Evolutionary conservation across 2,329 filamentous ascomycete species (phyloP).

Genomic region (Penicillium digitatum): DNA sequence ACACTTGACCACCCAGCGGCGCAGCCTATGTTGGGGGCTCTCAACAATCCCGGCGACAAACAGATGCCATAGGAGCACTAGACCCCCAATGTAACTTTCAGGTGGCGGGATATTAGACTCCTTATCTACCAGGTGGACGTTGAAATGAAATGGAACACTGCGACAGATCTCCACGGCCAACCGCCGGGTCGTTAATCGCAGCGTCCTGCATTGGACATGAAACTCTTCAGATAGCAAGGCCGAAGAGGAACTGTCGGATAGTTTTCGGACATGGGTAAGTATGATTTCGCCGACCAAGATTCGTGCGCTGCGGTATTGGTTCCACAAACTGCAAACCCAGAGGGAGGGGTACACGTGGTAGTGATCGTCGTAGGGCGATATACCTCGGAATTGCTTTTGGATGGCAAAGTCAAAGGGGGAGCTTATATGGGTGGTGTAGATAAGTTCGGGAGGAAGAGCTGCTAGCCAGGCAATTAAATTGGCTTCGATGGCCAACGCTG

Average conservation of each 20-base stretch:
- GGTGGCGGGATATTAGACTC: slow-evolving; percentile 18
- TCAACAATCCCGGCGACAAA: slow-evolving; percentile 36
- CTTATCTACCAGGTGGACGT: slow-evolving; percentile 17
- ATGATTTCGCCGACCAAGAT: slow-evolving; percentile 53
- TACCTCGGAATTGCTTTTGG: slow-evolving; percentile 22
- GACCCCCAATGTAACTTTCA: slow-evolving; percentile 32
- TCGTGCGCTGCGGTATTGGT: slow-evolving; percentile 58
- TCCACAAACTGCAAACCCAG: slow-evolving; percentile 55
- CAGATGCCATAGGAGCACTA: slow-evolving; percentile 38
- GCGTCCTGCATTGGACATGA: slow-evolving; percentile 27
- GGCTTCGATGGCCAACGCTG: slow-evolving; percentile 33
- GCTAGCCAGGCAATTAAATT: slow-evolving; percentile 34
- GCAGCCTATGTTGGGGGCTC: slow-evolving; percentile 23
- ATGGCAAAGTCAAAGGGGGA: slow-evolving; percentile 37
- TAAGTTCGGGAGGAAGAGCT: slow-evolving; percentile 26
- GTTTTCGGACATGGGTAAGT: slow-evolving; percentile 26
- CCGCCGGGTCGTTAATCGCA: slow-evolving; percentile 27
- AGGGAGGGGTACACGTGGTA: slow-evolving; percentile 56
- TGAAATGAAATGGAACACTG: slow-evolving; percentile 37
- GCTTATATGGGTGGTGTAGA: slow-evolving; percentile 26
- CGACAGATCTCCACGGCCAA: slow-evolving; percentile 38
- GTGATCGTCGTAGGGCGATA: slow-evolving; percentile 44
- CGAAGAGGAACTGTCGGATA: slow-evolving; percentile 22
- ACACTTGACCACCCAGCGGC: slow-evolving; percentile 33
- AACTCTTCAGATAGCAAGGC: slow-evolving; percentile 29